Base-by-base conservation (phyloP, 2,329 filamentous ascomycete genomes). In the Trichophyton schoenleinii region DNA sequence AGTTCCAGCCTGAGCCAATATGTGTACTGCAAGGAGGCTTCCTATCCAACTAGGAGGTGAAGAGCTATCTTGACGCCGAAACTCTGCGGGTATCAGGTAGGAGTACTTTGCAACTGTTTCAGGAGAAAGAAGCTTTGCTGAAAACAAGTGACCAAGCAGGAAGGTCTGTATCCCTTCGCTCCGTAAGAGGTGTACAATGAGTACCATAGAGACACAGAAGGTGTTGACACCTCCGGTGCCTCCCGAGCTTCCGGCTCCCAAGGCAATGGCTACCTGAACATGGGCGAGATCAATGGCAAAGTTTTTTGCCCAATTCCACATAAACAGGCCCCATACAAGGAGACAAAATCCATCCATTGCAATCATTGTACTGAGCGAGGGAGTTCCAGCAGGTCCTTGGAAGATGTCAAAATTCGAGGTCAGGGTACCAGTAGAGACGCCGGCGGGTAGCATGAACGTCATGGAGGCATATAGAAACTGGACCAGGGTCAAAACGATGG, bases 381-480 rank as follows among this genome's bases (percentile, higher is more conserved):
- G 91, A 49, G 89, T 91, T 65, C 89, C 90, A 58, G 89, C 84
- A 64, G 89, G 88, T 63, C 88, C 88, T 72, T 95, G 89, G 71
- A 96, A 91, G 68, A 96, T 89, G 72, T 96, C 91, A 73, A 88
- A 89, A 68, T 96, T 83, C 70, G 89, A 94, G 65, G 91, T 81
- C 61, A 87, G 77, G 58, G 83, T 82, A 65, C 88, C 87, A 63
- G 89, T 86, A 70, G 87, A 87, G 59, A 86, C 87, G 63, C 86
- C 89, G 65, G 87, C 84, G 18, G 90, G 88, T 53, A 91, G 89
- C 65, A 96, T 90, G 71, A 96, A 95, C 57, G 91, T 96, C 71
- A 96, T 82, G 66, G 91, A 87, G 67, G 92, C 91, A 76, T 96
- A 97, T 67, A 96, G 83, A 71, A 91, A 87, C 75, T 96, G 95